Conservation (phyloP, 2,329 filamentous ascomycete species). For the Hymenoscyphus infarciens region DNA sequence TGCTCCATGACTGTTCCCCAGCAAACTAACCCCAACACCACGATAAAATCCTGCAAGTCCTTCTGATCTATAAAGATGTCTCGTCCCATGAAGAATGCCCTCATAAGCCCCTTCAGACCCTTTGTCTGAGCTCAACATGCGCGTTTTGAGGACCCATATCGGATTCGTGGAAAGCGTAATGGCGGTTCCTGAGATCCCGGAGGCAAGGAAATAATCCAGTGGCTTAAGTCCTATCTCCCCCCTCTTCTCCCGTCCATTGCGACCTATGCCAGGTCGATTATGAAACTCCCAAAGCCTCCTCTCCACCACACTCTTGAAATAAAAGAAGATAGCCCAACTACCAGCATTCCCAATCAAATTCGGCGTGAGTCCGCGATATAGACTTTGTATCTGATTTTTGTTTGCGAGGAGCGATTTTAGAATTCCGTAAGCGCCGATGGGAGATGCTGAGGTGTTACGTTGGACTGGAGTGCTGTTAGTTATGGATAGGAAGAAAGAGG, state of each 20-base stretch:
- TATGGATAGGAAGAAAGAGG: background rate
- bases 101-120: conserved; percentile 74
- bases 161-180: conserved; percentile 88
- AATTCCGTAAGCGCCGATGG: conserved; percentile 49
- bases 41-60: conserved; percentile 81
- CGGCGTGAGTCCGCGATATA: conserved; percentile 86
- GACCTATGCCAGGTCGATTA: conserved; percentile 11
- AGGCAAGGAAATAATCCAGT: conserved; percentile 76
- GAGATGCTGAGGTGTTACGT: conserved; percentile 42
- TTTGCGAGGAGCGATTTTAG: conserved; percentile 42
- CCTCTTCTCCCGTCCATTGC: background rate
- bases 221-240: conserved; percentile 21
- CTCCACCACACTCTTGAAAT: conserved; percentile 62
- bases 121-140: conserved; percentile 85
- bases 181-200: conserved; percentile 64
- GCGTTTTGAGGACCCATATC: conserved; percentile 96
- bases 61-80: conserved; percentile 64
- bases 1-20: conserved; percentile 88
- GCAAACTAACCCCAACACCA: conserved; percentile 74
- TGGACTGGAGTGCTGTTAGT: conserved; percentile 43
- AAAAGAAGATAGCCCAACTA: conserved; percentile 91
- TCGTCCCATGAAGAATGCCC: conserved; percentile 68
- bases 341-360: conserved; percentile 89
- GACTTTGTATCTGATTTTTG: conserved; percentile 59
- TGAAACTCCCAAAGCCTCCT: conserved; percentile 32